Percentiles rank a stretch among this genome's conserved stretches.
These are phyloP conservation scores for Symbiodinium pilosum DNA, from an alignment of 73 alveolate genomes.

Conservation along the genomic window DNA sequence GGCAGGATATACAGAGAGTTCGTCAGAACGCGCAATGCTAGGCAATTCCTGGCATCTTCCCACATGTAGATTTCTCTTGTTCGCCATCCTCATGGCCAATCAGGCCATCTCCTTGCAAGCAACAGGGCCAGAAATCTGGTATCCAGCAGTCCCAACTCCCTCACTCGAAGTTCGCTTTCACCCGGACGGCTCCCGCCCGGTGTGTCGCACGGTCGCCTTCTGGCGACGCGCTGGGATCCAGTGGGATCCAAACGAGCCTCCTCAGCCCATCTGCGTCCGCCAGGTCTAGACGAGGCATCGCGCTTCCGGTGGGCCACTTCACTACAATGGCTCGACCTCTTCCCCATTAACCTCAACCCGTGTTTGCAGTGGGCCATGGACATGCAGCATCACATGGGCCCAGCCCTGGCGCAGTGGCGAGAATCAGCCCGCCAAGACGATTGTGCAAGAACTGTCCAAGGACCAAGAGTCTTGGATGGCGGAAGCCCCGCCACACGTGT, in stretches of 20 bases:
- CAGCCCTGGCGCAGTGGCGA: neutral
- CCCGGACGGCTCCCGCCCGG: neutral
- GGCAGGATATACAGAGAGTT: neutral
- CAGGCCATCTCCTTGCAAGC: neutral
- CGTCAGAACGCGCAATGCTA: neutral
- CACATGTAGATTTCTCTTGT: neutral
- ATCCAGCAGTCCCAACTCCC: neutral
- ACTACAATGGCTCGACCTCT: neutral
- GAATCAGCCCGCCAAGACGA: too few species aligned
- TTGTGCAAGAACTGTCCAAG: neutral
- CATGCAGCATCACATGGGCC: neutral
- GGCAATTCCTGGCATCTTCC: neutral
- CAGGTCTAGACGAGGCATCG: neutral
- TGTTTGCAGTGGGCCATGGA: neutral
- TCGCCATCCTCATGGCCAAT: neutral
- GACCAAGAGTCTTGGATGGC: neutral
- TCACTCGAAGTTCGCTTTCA: neutral
- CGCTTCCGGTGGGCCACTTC: neutral
- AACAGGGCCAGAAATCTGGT: neutral
- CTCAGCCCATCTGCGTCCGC: neutral
- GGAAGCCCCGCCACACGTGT: neutral
- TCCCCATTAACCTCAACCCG: neutral
- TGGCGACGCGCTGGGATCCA: neutral
- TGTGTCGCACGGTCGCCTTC: neutral
- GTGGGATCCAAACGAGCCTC: conserved; percentile 8